Conservation (phyloP, 2,329 filamentous ascomycete species). For the Rhinocladiella mackenziei region DNA sequence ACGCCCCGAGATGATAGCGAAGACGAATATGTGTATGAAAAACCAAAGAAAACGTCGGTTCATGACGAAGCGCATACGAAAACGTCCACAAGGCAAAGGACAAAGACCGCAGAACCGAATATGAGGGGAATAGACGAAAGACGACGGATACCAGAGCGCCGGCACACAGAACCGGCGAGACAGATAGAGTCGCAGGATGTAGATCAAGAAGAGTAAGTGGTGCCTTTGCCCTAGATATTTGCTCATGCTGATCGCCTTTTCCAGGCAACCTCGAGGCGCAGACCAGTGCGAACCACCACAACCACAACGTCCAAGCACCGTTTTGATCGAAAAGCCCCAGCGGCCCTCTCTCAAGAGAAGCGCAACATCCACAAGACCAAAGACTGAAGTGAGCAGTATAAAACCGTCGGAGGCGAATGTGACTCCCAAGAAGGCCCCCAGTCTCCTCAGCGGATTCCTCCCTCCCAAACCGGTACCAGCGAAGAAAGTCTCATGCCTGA, state of each 20-base stretch:
- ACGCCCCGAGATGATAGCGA: slow-evolving; percentile 12
- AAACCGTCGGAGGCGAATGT: slow-evolving; percentile 7
- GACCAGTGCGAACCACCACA: slow-evolving; percentile 2
- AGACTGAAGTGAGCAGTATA: slow-evolving; percentile 9
- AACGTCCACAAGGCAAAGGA: neutral
- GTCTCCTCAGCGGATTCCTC: slow-evolving; percentile 20
- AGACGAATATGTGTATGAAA: slow-evolving; percentile 21
- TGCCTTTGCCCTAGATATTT: neutral
- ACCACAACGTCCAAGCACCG: neutral
- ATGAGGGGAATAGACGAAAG: slow-evolving; percentile 5
- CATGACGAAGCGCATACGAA: neutral
- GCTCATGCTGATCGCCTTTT: slow-evolving; percentile 2
- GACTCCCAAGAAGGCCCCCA: slow-evolving; percentile 9
- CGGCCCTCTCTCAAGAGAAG: slow-evolving; percentile 19
- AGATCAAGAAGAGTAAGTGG: slow-evolving; percentile 11
- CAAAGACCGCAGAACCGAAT: slow-evolving; percentile 1
- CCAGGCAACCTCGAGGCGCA: neutral
- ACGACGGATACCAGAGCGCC: slow-evolving; percentile 15
- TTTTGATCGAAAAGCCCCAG: slow-evolving; percentile 8
- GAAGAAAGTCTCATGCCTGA: slow-evolving; percentile 64
- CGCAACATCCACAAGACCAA: slow-evolving; percentile 15
- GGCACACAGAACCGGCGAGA: slow-evolving; percentile 19
- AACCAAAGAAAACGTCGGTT: neutral
- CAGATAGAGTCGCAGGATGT: slow-evolving; percentile 1
- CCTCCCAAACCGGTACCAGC: slow-evolving; percentile 17